Conservation (phyloP, 208 protist species). For the Phytomonas sp. region DNA sequence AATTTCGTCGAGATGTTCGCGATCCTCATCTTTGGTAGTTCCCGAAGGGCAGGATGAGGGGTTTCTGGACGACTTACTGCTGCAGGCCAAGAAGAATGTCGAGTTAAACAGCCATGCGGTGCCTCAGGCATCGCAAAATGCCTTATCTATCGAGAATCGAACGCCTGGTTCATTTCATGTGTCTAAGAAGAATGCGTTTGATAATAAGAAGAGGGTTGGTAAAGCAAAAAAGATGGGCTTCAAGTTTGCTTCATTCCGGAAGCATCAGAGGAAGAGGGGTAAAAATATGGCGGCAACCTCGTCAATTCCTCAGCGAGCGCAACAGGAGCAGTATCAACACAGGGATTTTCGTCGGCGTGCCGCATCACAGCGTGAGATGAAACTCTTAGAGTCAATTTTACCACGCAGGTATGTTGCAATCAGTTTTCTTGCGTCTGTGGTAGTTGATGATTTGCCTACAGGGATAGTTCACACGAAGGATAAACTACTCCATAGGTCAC, state of each 20-base stretch:
- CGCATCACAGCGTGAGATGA: neutral
- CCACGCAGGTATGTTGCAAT: neutral
- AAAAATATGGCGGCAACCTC: neutral
- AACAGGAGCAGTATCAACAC: neutral
- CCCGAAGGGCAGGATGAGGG: neutral
- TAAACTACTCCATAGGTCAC: neutral
- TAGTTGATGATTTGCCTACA: neutral
- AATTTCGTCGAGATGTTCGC: neutral
- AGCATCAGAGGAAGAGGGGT: neutral
- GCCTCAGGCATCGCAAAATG: neutral
- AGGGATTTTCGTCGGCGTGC: neutral
- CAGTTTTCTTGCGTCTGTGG: neutral
- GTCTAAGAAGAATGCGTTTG: neutral
- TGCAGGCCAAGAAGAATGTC: neutral
- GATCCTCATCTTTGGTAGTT: neutral
- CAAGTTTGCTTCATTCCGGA: neutral
- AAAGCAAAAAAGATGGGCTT: neutral
- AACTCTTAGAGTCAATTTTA: neutral
- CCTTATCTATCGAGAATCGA: neutral
- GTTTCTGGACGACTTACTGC: neutral
- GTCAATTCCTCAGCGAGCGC: neutral
- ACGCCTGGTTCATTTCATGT: neutral
- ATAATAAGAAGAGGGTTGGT: neutral
- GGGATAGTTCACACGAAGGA: neutral
- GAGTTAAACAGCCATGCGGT: neutral